Evolutionary conservation across 1,139 yeast species (phyloP), one percentile per base, ranked within the genome.

Genomic region (Tardiomyces depauwii): DNA sequence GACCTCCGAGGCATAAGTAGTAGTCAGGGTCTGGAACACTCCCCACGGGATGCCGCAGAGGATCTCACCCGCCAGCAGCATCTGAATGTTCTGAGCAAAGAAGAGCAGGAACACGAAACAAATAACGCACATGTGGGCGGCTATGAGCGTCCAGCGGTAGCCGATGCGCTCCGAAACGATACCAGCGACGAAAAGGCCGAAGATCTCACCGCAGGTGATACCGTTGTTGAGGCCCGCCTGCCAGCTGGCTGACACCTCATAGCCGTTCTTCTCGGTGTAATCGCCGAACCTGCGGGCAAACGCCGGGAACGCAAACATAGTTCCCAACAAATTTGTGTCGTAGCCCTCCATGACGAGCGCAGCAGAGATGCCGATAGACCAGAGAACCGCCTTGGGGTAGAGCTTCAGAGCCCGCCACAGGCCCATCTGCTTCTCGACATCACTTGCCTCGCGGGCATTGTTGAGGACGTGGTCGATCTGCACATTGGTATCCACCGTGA

Each of bases 321-420:
- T 61, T 32, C 58, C 55, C 47, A 71, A 53, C 46, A 72, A 57
- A 39, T 55, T 57, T 32, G 61, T 54, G 51, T 72, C 77, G 55
- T 70, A 73, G 32, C 77, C 77, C 49, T 70, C 76, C 75, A 71
- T 71, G 46, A 72, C 54, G 43, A 72, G 57, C 30, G 70, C 67
- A n/a, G 65, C 53, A 1, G 73, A 67, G 46, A 71, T 57, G 30
- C 70, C 52, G 33, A 71, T 49, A 2, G 74, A 68, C 75, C 76
- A 72, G 47, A 65, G 45, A 2, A 64, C 65, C 2, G 76, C 73
- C 47, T 59, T 61, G n/a, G 67, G 68, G 45, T 63, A 65, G 13
- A 43, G 46, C 36, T 55, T 64, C 43, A 75, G 51, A 46, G 75
- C 77, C 53, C 73, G 70, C 30, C 46, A 51, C 45, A 73, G 60